phyloP scores from a whole-genome alignment of 345 rosid species.

The Excoecaria agallocha region DNA sequence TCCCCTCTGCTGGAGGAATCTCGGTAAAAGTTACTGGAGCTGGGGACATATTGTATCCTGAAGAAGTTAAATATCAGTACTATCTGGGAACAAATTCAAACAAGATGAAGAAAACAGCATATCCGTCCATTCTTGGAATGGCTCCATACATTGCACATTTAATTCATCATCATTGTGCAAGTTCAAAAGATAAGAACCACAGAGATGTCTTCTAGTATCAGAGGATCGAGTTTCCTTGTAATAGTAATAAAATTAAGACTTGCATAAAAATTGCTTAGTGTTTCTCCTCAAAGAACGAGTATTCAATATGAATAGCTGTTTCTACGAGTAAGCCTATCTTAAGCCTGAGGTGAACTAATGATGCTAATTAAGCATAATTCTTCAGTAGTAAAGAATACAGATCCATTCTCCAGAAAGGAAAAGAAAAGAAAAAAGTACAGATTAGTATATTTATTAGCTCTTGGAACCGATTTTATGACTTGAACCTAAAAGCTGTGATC shows the following conservation, averaged over 20 bases:
- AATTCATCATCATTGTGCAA: neutral
- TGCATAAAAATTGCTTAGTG: neutral
- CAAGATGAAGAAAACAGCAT: neutral
- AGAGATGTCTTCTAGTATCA: too few species aligned
- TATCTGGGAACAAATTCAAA: slow-evolving; percentile 2
- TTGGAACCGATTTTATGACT: neutral
- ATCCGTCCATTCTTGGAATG: neutral
- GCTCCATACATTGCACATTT: neutral
- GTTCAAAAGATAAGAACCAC: slow-evolving; percentile 4
- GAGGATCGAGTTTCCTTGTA: neutral
- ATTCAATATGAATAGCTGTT: neutral
- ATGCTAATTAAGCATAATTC: neutral
- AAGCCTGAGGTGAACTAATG: neutral
- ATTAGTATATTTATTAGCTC: neutral
- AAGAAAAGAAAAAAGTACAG: neutral
- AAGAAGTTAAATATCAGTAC: slow-evolving; percentile 1
- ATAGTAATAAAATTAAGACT: neutral
- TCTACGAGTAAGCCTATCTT: neutral
- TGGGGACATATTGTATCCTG: slow-evolving; percentile 31
- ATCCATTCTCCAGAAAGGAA: neutral
- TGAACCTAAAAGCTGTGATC: neutral
- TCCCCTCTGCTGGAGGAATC: slow-evolving; percentile 34
- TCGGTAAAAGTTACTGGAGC: slow-evolving; percentile 28
- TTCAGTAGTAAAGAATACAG: neutral
- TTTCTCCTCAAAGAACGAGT: too few species aligned